Evolutionary conservation across 1,284 basidiomycete genomes (phyloP).

Genomic region (Rhodotorula sp.): DNA sequence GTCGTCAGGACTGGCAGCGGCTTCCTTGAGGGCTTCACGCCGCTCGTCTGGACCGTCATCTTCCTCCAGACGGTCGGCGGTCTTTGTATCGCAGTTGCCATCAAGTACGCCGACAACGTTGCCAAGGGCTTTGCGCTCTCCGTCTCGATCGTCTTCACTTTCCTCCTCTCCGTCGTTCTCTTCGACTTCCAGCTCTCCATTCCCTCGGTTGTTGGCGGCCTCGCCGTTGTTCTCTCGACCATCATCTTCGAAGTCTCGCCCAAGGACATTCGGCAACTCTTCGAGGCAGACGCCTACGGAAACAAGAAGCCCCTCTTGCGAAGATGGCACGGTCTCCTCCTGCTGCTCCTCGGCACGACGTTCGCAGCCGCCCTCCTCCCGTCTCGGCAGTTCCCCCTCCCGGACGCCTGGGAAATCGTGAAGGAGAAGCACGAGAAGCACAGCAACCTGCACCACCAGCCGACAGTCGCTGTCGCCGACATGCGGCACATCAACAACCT

Average conservation of each 20-base stretch:
- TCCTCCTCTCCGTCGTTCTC: constrained; percentile 45
- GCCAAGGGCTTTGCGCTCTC: constrained; percentile 49
- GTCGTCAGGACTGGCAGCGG: constrained; percentile 23
- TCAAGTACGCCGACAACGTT: constrained; percentile 50
- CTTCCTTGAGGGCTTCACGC: constrained; percentile 46
- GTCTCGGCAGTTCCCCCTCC: constrained; percentile 18
- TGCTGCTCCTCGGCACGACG: constrained; percentile 19
- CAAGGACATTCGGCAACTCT: constrained; percentile 12
- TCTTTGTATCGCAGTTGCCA: constrained; percentile 45
- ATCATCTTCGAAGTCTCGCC: constrained; percentile 43
- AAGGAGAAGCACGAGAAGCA: constrained; percentile 9
- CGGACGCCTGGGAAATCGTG: constrained; percentile 23
- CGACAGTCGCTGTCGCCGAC: constrained; percentile 35
- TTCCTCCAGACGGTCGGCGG: constrained; percentile 48
- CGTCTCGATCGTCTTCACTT: constrained; percentile 49
- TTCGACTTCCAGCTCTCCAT: constrained; percentile 44
- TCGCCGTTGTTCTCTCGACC: constrained; percentile 45
- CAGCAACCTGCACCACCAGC: background rate
- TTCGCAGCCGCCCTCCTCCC: constrained; percentile 23
- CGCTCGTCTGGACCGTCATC: constrained; percentile 47
- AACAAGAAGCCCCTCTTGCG: constrained; percentile 18
- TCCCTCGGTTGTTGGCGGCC: constrained; percentile 41
- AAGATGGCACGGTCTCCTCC: constrained; percentile 29
- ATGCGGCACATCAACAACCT: constrained; percentile 26
- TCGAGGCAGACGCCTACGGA: background rate